A percentile compares a stretch with the other conserved stretches of the same genome.
These are phyloP conservation scores for Lactarius pseudohatsudake DNA, from an alignment of 768 basidiomycete genomes.

Conservation along the genomic window DNA sequence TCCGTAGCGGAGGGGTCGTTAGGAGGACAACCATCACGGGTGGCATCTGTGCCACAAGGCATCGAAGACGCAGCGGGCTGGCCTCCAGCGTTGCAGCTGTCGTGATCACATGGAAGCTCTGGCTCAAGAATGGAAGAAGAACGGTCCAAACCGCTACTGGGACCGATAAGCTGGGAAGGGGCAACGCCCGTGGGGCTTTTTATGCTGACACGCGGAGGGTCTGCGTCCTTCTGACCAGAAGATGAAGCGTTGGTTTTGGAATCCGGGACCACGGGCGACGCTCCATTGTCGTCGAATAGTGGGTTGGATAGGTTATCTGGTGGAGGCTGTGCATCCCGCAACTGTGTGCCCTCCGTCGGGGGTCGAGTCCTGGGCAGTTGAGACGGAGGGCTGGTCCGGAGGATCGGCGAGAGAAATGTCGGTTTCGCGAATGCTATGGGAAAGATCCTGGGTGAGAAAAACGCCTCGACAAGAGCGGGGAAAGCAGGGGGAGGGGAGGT, in stretches of 20 bases:
- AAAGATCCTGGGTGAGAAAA: not conserved
- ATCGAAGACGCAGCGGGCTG: not conserved
- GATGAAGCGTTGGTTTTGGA: not conserved
- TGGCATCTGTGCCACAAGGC: not conserved
- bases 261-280: not conserved
- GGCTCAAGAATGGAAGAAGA: not conserved
- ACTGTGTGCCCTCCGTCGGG: not conserved
- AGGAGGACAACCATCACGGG: not conserved
- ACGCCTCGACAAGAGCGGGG: not conserved
- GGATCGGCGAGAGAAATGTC: slow-evolving; percentile 4
- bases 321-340: not conserved
- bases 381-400: too few species aligned
- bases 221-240: not conserved
- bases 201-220: not conserved
- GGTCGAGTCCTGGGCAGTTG: not conserved
- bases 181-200: not conserved
- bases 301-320: not conserved
- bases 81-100: not conserved
- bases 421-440: slow-evolving; percentile 14
- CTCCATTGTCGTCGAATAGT: not conserved
- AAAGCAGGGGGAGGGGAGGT: not conserved
- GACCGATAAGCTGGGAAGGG: not conserved
- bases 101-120: not conserved
- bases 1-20: not conserved
- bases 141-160: not conserved